phyloP scores from a whole-genome alignment of 345 rosid species.

The Arabis alpina region DNA sequence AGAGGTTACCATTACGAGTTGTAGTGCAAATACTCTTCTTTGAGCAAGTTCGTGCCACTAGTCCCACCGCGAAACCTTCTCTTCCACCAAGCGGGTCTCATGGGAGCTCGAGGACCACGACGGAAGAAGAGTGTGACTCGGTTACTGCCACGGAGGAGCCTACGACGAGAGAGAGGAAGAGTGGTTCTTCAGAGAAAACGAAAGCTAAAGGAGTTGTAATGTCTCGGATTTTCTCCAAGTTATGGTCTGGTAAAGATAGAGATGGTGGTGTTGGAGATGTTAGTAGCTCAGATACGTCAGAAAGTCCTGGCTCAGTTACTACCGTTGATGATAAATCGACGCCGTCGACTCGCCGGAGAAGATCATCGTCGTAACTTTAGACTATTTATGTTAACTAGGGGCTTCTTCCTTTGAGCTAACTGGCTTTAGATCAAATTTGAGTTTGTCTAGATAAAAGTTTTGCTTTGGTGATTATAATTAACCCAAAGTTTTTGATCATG shows the following conservation, averaged over 20 bases:
- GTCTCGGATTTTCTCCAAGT: constrained; percentile 64
- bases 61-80: constrained; percentile 16
- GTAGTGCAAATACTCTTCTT: constrained; percentile 92
- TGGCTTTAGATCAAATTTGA: constrained; percentile 25
- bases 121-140: constrained; percentile 94
- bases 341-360: constrained; percentile 68
- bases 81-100: constrained; percentile 66
- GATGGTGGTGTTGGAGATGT: constrained; percentile 53
- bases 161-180: constrained; percentile 36
- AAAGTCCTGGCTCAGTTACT: constrained; percentile 71
- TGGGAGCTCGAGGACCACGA: constrained; percentile 86
- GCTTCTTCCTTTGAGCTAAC: constrained; percentile 22
- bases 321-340: constrained; percentile 76
- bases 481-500: constrained; percentile 21
- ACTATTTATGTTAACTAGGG: constrained; percentile 13
- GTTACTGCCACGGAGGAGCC: constrained; percentile 47
- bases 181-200: constrained; percentile 43
- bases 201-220: constrained; percentile 64
- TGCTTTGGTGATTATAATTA: not conserved
- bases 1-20: constrained; percentile 78
- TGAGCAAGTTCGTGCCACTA: constrained; percentile 67
- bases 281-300: constrained; percentile 72
- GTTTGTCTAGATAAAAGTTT: constrained; percentile 6
- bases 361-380: constrained; percentile 37
- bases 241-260: constrained; percentile 65